Evolutionary conservation across 2,329 filamentous ascomycete species (phyloP).

Genomic region (Bertia moriformis): DNA sequence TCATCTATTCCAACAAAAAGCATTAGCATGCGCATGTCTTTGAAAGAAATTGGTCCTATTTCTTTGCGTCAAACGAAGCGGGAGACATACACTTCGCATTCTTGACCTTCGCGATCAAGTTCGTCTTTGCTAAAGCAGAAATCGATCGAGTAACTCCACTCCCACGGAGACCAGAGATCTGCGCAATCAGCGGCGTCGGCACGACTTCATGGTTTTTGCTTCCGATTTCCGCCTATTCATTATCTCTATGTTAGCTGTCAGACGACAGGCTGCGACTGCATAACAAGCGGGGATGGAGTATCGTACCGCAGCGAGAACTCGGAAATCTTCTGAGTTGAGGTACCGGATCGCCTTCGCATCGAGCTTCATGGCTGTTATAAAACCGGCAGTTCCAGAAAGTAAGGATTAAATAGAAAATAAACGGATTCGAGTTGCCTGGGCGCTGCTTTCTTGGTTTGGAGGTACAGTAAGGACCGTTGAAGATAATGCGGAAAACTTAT

Average conservation of each 20-base stretch:
- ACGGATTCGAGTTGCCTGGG: too few relatives aligned
- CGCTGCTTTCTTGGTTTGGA: too few relatives aligned
- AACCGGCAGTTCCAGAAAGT: too few relatives aligned
- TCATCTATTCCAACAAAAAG: slow-evolving; percentile 35
- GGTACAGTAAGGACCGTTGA: too few relatives aligned
- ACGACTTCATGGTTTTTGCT: slow-evolving; percentile 96
- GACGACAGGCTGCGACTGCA: slow-evolving; percentile 6
- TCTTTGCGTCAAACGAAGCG: not conserved
- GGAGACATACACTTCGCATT: slow-evolving; percentile 59
- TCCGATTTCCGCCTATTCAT: slow-evolving; percentile 68
- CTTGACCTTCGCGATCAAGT: slow-evolving; percentile 81
- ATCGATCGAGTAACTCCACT: slow-evolving; percentile 76
- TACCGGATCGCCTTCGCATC: slow-evolving; percentile 89
- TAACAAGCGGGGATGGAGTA: slow-evolving; percentile 5
- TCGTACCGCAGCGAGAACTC: slow-evolving; percentile 76
- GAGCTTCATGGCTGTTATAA: slow-evolving; percentile 60
- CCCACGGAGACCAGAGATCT: slow-evolving; percentile 67
- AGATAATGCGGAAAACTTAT: too few relatives aligned
- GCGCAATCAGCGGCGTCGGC: slow-evolving; percentile 74
- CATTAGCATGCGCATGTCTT: too few relatives aligned
- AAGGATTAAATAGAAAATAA: too few relatives aligned
- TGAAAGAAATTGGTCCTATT: not conserved
- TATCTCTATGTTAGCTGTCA: slow-evolving; percentile 19
- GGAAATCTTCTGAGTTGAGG: slow-evolving; percentile 84
- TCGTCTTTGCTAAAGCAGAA: slow-evolving; percentile 78